Base-by-base conservation (phyloP, 2,329 filamentous ascomycete genomes). In the Penicillium sp. region DNA sequence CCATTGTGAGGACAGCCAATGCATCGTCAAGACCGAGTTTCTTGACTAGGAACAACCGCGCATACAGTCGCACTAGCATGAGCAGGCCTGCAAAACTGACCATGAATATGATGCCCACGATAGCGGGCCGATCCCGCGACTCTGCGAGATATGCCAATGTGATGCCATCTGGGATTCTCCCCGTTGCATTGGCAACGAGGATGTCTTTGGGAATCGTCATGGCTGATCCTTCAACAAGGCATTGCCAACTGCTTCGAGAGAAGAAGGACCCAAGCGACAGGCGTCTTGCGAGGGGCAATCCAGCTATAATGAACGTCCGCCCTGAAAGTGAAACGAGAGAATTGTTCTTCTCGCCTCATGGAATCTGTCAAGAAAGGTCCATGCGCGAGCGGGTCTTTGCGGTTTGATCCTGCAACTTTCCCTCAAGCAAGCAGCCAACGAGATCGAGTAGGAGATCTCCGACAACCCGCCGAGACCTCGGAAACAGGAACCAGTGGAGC, bases 1-100 rank as follows among this genome's bases (percentile, higher is more conserved):
- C 82, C 71, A 82, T 70, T 3, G 80, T 79, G 31, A 72, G 51
- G 22, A 83, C 71, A 66, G 83, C 82, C 48, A 83, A 68, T 62
- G 75, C 80, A 73, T 85, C 83, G 51, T 84, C 83, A 3, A 75
- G 38, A 0, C 77, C 73, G 37, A 81, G 68, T 34, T 74, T 77
- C 53, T 78, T 80, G 41, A 81, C 71, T 22, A 84, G 67, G 31
- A 75, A 70, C 0, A 75, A 52, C 57, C 81, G 79, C 48, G 82
- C 80, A 65, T 80, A 82, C 8, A 75, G 76, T 15, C 82, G 77
- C 39, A 82, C 63, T 39, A 76, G 61, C 55, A 80, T 71, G 11
- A 77, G 71, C 17, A 77, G 25, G 1, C 66, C 65, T 0, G 70
- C 65, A 15, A 73, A 63, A 41, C 66, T 68, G 55, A 69, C 61